Evolutionary conservation across 768 basidiomycete species (phyloP).

Genomic region (Suillus weaverae): DNA sequence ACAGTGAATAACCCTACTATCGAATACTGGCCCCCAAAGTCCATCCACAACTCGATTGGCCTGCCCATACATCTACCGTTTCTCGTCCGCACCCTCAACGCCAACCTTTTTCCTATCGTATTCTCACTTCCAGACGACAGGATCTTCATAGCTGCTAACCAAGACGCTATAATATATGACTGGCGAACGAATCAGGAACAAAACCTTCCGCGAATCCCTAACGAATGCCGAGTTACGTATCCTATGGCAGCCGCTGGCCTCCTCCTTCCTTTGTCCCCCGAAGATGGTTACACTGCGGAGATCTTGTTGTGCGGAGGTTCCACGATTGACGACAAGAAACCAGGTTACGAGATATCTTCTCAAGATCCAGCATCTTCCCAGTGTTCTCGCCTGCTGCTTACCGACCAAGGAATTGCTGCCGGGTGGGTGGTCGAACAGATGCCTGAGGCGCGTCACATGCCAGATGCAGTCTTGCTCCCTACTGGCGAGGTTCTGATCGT

Average conservation of each 20-base stretch:
- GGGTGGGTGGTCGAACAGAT: constrained; percentile 80
- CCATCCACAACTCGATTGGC: constrained; percentile 65
- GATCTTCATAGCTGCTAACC: constrained; percentile 77
- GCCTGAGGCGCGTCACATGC: constrained; percentile 74
- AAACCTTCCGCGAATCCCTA: constrained; percentile 66
- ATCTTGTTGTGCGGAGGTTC: constrained; percentile 81
- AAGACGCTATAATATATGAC: constrained; percentile 77
- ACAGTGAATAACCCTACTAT: constrained; percentile 81
- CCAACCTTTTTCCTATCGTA: constrained; percentile 82
- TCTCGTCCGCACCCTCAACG: constrained; percentile 68
- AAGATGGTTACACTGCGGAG: constrained; percentile 63
- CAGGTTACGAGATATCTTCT: constrained; percentile 65
- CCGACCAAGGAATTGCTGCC: constrained; percentile 56
- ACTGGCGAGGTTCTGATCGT: constrained; percentile 72
- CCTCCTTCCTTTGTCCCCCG: constrained; percentile 68
- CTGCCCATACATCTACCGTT: constrained; percentile 64
- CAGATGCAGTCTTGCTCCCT: constrained; percentile 79
- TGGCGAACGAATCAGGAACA: constrained; percentile 64
- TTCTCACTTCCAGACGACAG: constrained; percentile 69
- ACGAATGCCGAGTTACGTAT: constrained; percentile 79
- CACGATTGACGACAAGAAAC: constrained; percentile 54
- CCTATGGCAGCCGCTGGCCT: constrained; percentile 77
- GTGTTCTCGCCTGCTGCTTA: constrained; percentile 69
- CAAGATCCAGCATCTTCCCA: constrained; percentile 73
- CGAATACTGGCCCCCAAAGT: constrained; percentile 83